Evolutionary conservation across 768 basidiomycete species (phyloP).

Genomic region (Crucibulum laeve): DNA sequence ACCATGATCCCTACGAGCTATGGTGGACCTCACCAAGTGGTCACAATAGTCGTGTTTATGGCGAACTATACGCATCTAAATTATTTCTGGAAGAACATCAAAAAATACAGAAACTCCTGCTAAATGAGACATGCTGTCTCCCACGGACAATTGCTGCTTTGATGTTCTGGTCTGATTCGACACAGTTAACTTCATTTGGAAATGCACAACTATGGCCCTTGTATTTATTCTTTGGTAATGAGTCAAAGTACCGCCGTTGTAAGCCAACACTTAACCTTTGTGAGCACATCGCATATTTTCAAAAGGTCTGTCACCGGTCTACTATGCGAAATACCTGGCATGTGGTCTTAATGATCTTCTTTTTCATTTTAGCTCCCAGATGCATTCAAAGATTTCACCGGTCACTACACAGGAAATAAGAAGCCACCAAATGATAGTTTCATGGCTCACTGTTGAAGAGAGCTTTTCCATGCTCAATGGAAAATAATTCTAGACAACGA

Average conservation of each 20-base stretch:
- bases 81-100: conserved; percentile 23
- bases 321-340: too few relatives aligned
- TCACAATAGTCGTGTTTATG: too few relatives aligned
- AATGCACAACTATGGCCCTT: background rate
- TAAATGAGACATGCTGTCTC: background rate
- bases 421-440: background rate
- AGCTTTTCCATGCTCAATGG: background rate
- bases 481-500: background rate
- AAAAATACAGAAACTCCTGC: conserved; percentile 13
- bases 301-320: too few relatives aligned
- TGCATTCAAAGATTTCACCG: background rate
- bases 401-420: background rate
- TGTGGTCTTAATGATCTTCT: too few relatives aligned
- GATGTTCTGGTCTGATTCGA: conserved; percentile 21
- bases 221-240: background rate
- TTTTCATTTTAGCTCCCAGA: background rate
- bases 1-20: too few relatives aligned
- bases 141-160: conserved; percentile 15
- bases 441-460: background rate
- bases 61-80: conserved; percentile 29
- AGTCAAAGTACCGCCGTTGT: background rate
- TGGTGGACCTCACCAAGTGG: too few relatives aligned
- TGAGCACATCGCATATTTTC: background rate
- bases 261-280: background rate
- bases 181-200: conserved; percentile 3